phyloP scores from a whole-genome alignment of 805 yeast species.

The Torulaspora gathmanii region DNA sequence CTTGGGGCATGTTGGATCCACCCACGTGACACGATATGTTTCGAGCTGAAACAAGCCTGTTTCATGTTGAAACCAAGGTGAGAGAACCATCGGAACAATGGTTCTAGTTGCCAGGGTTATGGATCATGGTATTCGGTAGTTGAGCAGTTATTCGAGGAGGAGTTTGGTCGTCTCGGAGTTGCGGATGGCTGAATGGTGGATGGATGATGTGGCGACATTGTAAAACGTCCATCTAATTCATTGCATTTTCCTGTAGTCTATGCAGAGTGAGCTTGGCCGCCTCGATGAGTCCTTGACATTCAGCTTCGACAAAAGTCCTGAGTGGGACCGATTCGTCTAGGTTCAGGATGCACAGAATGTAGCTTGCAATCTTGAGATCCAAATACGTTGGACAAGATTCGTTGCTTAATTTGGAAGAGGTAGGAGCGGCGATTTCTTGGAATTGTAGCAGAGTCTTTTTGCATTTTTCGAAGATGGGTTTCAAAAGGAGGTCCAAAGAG shows the following conservation, averaged over 20 bases:
- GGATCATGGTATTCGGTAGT: too few relatives aligned
- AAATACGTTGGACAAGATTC: conserved; percentile 23
- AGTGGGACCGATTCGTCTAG: conserved; percentile 16
- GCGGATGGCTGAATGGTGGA: too few relatives aligned
- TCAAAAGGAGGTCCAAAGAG: conserved; percentile 3
- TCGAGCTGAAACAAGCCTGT: not conserved
- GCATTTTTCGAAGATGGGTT: conserved; percentile 21
- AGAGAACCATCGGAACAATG: not conserved
- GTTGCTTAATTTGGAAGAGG: conserved; percentile 9
- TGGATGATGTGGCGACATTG: too few relatives aligned
- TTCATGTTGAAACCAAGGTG: not conserved
- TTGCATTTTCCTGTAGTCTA: not conserved
- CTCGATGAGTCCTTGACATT: conserved; percentile 14
- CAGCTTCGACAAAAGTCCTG: conserved; percentile 5
- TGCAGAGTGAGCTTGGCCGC: conserved; percentile 15
- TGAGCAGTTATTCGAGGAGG: too few relatives aligned
- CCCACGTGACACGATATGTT: not conserved
- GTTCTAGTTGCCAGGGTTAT: not conserved
- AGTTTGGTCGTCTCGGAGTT: too few relatives aligned
- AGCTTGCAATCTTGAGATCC: conserved; percentile 36
- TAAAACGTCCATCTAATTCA: not conserved
- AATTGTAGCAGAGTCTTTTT: conserved; percentile 26
- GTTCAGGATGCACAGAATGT: conserved; percentile 24
- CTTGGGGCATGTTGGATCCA: not conserved
- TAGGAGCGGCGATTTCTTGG: conserved; percentile 16